These are phyloP conservation scores for Purpureocillium takamizusanense DNA, from an alignment of 2,329 filamentous ascomycete species.

Conservation along the genomic window DNA sequence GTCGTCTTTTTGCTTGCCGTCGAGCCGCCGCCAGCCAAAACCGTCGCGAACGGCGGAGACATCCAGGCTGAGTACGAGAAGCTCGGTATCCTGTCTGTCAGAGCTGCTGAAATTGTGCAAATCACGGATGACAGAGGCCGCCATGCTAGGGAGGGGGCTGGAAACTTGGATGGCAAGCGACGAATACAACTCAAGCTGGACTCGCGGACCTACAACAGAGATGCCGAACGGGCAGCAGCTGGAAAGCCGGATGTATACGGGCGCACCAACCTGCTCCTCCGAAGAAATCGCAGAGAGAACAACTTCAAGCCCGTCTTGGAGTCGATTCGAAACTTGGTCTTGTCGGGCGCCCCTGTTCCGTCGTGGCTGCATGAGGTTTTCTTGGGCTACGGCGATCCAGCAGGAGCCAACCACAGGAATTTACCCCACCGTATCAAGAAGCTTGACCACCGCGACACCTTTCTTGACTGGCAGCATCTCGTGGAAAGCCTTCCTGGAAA, in stretches of 20 bases:
- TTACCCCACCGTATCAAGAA: constrained; percentile 68
- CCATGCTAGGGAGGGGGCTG: constrained; percentile 52
- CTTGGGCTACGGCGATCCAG: constrained; percentile 90
- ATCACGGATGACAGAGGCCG: constrained; percentile 79
- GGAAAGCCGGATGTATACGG: constrained; percentile 77
- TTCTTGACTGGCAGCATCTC: constrained; percentile 91
- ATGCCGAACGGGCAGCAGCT: constrained; percentile 55
- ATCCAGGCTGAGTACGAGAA: constrained; percentile 42
- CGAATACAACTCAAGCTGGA: constrained; percentile 78
- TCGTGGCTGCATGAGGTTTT: constrained; percentile 96
- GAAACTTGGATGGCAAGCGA: constrained; percentile 57
- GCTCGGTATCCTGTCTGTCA: constrained; percentile 60
- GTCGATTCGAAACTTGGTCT: constrained; percentile 76
- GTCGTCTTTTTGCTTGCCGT: constrained; percentile 81
- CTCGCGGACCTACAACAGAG: constrained; percentile 64
- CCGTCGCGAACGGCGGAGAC: constrained; percentile 42
- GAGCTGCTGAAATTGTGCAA: constrained; percentile 79
- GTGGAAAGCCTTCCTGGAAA: constrained; percentile 83
- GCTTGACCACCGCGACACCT: constrained; percentile 88
- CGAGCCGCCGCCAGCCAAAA: constrained; percentile 46
- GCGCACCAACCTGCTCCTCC: constrained; percentile 74
- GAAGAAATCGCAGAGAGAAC: constrained; percentile 81
- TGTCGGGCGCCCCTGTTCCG: constrained; percentile 78
- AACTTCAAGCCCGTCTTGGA: constrained; percentile 94
- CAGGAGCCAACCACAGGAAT: constrained; percentile 77